phyloP scores from a whole-genome alignment of 257 asterid species.

The Penstemon barbatus region DNA sequence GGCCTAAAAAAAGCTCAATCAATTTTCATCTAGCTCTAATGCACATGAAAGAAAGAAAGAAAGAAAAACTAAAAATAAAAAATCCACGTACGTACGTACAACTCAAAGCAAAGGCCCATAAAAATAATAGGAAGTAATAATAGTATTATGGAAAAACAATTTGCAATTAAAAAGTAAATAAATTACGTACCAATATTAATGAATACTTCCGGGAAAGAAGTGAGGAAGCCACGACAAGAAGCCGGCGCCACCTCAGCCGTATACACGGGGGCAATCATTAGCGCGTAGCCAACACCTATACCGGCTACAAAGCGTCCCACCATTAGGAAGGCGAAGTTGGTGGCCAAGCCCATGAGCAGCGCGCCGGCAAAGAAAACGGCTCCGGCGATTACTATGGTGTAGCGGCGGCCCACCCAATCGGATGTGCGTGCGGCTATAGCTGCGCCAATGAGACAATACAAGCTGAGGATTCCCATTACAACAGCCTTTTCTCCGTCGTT shows the following conservation, averaged over 20 bases:
- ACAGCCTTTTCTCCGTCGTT: constrained; percentile 44
- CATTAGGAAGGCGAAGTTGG: constrained; percentile 69
- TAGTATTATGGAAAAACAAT: no score
- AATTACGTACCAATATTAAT: constrained; percentile 51
- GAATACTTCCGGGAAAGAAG: constrained; percentile 81
- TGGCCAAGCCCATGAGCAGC: constrained; percentile 72
- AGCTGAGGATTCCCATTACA: constrained; percentile 54
- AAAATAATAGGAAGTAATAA: no score
- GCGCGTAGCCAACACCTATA: constrained; percentile 72
- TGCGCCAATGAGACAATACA: constrained; percentile 63
- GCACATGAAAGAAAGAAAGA: neutral
- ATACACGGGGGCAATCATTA: constrained; percentile 82
- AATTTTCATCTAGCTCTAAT: no score
- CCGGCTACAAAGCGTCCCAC: constrained; percentile 77
- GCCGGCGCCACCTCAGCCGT: constrained; percentile 84
- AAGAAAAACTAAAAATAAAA: neutral
- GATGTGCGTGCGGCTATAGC: constrained; percentile 80
- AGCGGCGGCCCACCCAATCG: constrained; percentile 72
- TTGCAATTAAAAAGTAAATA: neutral
- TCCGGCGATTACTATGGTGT: constrained; percentile 65
- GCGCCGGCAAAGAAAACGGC: constrained; percentile 68
- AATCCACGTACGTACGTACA: neutral
- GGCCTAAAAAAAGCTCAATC: no score
- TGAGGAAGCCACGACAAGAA: constrained; percentile 72
- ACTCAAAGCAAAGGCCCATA: no score